Evolutionary conservation across 73 alveolate species (phyloP), one percentile per base, ranked within the genome.

Genomic region (Tetrahymena thermophila): DNA sequence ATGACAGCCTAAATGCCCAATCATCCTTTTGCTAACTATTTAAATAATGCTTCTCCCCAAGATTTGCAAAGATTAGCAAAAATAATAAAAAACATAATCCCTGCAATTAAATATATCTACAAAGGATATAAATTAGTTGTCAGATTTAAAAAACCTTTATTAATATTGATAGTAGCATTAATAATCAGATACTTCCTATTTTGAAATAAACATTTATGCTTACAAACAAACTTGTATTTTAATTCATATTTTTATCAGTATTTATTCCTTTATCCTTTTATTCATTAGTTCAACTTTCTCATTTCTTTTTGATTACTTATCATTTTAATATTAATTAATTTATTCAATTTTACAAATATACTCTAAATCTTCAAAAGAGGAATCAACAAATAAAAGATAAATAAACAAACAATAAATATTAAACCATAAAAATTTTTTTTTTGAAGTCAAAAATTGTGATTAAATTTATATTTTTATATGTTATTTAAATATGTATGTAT

Each of bases 1-100:
- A 94, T 97, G 93, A 96, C 98, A 25, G 97, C 98, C 43, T 96
- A 95, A 56, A 71, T 97, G 35, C 96, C 94, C 95, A 95, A 93
- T 34, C 93, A 94, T 84, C 95, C 96, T 4, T 85, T 94, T 17
- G 93, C 95, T 28, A 83, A 43, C 35, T 94, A 94, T 28, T 42
- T 94, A 38, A 15, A 83, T 15, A 71, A 85, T 25, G 85, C 96
- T 38, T 43, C 95, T 85, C 93, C 28, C 19, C 25, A 43, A n/a
- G 21, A 35, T 21, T n/a, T 43, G 42, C 34, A 34, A 43, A 34
- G 35, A 43, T 35, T 85, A 85, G 97, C 11, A 19, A 71, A 71
- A 28, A 71, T 28, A 71, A 13, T 71, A 71, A 71, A 71, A 71
- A 28, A 71, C 37, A 13, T 71, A 71, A 19, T 71, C 31, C 89